Percentiles rank a stretch among this genome's conserved stretches.
phyloP scores from a whole-genome alignment of 2,329 filamentous ascomycete genomes.

The Decorospora gaudefroyi region DNA sequence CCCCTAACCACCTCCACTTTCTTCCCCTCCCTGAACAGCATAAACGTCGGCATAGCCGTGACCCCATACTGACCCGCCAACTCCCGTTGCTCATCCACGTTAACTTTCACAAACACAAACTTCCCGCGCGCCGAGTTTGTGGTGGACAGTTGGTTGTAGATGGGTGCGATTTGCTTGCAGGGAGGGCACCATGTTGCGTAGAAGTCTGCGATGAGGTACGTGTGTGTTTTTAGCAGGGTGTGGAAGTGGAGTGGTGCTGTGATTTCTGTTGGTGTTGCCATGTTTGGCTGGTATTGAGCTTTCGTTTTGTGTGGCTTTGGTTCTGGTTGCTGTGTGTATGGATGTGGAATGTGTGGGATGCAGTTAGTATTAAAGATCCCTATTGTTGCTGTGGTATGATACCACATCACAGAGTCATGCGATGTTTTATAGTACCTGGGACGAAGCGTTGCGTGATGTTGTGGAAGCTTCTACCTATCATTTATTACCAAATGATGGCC shows the following conservation, averaged over 20 bases:
- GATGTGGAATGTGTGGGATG: not conserved
- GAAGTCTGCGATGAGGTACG: slow-evolving; percentile 56
- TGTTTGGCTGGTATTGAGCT: slow-evolving; percentile 11
- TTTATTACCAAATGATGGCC: no score
- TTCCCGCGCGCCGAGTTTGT: slow-evolving; percentile 52
- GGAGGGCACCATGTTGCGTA: slow-evolving; percentile 62
- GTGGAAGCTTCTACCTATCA: slow-evolving; percentile 29
- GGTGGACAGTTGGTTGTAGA: slow-evolving; percentile 57
- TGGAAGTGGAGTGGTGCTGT: slow-evolving; percentile 41
- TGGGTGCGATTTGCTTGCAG: slow-evolving; percentile 59
- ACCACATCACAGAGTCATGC: no score
- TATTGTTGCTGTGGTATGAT: not conserved
- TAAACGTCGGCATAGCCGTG: slow-evolving; percentile 50
- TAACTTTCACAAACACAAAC: slow-evolving; percentile 59
- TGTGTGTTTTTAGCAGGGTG: slow-evolving; percentile 42
- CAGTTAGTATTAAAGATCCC: not conserved
- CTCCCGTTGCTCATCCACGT: slow-evolving; percentile 58
- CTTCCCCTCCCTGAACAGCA: slow-evolving; percentile 42
- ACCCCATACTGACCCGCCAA: slow-evolving; percentile 56
- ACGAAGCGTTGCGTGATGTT: slow-evolving; percentile 15
- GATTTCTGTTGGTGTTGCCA: slow-evolving; percentile 42
- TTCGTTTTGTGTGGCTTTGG: not conserved
- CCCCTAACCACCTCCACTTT: slow-evolving; percentile 38
- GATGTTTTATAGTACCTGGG: not conserved
- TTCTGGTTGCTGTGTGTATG: not conserved